Conservation (phyloP, 2,329 filamentous ascomycete genomes). For the Fusarium equiseti region DNA sequence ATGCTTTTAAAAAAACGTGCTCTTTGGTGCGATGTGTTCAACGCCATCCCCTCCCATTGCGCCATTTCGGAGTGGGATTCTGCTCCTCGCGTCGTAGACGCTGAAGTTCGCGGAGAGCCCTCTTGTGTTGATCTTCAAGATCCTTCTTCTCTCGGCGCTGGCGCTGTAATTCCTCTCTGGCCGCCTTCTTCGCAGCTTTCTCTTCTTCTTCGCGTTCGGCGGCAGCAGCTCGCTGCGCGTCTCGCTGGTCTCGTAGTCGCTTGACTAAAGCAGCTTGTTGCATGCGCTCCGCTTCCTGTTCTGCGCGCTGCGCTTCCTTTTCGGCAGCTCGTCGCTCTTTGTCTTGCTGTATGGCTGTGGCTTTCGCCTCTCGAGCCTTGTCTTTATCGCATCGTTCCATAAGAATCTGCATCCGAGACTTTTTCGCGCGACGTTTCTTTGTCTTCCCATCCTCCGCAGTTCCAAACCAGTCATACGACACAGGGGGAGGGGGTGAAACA, state of each 20-base stretch:
- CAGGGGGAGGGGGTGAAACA: conserved; percentile 46
- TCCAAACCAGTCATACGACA: conserved; percentile 53
- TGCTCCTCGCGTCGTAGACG: conserved; percentile 33
- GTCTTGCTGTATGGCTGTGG: conserved; percentile 17
- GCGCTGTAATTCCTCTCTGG: conserved; percentile 38
- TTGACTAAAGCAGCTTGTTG: conserved; percentile 32
- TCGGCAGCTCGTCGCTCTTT: conserved; percentile 26
- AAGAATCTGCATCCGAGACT: conserved; percentile 32
- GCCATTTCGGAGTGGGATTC: conserved; percentile 36
- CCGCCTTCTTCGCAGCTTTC: conserved; percentile 26
- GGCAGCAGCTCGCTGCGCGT: conserved; percentile 31
- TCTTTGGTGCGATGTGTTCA: conserved; percentile 31
- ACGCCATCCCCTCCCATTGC: conserved; percentile 32
- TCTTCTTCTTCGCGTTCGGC: conserved; percentile 29
- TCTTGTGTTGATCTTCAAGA: conserved; percentile 20
- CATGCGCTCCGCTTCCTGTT: conserved; percentile 33
- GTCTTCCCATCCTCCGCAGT: conserved; percentile 30
- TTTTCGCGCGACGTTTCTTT: conserved; percentile 36
- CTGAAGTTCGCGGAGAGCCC: conserved; percentile 24
- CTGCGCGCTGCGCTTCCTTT: conserved; percentile 33
- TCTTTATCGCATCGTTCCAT: conserved; percentile 45
- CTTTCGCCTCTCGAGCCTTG: conserved; percentile 36
- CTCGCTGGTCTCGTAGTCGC: conserved; percentile 28
- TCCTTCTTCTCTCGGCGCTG: conserved; percentile 31
- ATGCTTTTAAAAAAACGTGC: conserved; percentile 9